A percentile compares a stretch with the other conserved stretches of the same genome.
Evolutionary conservation across 441 rosid genomes (phyloP).

Genomic region (Erodium moschatum): DNA sequence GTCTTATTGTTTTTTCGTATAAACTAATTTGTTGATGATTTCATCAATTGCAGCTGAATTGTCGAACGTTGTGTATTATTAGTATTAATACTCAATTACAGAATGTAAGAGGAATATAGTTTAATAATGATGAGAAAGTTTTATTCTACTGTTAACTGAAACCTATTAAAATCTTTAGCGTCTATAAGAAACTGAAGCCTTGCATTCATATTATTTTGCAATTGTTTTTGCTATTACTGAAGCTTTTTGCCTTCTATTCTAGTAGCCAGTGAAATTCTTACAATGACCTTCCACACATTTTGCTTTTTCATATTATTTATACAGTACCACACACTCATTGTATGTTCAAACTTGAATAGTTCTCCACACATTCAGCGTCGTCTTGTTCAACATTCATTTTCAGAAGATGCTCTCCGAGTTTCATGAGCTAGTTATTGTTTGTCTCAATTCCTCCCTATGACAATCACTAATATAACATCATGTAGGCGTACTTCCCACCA

Average conservation of each 20-base stretch:
- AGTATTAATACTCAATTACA: neutral
- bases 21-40: neutral
- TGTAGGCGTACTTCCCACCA: constrained; percentile 83
- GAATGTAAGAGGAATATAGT: neutral
- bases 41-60: neutral
- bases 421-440: constrained; percentile 3
- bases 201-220: neutral
- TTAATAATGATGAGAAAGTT: neutral
- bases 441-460: constrained; percentile 16
- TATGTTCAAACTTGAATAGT: neutral
- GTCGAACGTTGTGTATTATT: neutral
- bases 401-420: neutral
- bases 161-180: neutral
- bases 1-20: neutral
- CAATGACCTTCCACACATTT: neutral
- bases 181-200: neutral
- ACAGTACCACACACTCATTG: neutral
- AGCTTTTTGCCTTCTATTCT: neutral
- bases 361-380: neutral
- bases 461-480: constrained; percentile 16
- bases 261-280: neutral
- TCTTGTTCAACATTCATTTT: constrained; percentile 2
- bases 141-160: neutral
- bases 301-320: constrained; percentile 4
- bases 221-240: neutral